Conservation (phyloP, 768 basidiomycete species). For the Asterophora parasitica region DNA sequence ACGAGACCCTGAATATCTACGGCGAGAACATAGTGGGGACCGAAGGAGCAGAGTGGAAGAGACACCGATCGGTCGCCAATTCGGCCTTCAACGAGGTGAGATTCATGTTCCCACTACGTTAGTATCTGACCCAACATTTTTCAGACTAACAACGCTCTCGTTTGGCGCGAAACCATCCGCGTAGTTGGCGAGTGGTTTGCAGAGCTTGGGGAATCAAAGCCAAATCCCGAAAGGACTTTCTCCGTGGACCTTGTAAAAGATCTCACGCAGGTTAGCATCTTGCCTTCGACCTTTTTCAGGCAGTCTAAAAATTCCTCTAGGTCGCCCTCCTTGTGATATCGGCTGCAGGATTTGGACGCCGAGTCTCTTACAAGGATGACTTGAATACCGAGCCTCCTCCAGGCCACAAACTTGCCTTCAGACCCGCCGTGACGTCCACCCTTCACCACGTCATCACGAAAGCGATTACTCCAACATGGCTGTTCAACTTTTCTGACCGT, state of each 20-base stretch:
- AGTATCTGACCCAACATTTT: background rate
- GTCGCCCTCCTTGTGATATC: conserved; percentile 34
- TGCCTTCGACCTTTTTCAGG: background rate
- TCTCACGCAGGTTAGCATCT: conserved; percentile 21
- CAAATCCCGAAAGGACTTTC: background rate
- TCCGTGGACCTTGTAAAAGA: conserved; percentile 21
- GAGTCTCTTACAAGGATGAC: conserved; percentile 29
- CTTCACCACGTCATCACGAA: conserved; percentile 25
- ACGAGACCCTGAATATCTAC: conserved; percentile 40
- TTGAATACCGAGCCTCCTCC: conserved; percentile 19
- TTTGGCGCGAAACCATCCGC: conserved; percentile 41
- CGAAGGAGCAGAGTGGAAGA: conserved; percentile 43
- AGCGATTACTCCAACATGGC: conserved; percentile 28
- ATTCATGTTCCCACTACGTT: background rate
- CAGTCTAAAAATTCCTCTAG: conserved; percentile 9
- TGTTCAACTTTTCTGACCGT: conserved; percentile 25
- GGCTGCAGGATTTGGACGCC: conserved; percentile 38
- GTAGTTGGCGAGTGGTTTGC: conserved; percentile 39
- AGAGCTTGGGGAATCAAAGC: conserved; percentile 24
- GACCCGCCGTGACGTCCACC: conserved; percentile 26
- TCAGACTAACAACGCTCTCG: conserved; percentile 43
- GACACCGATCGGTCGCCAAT: conserved; percentile 39
- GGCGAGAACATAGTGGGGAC: conserved; percentile 39
- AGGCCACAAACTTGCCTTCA: conserved; percentile 32
- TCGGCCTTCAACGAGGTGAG: conserved; percentile 47